Percentiles rank a stretch among this genome's conserved stretches.
Evolutionary conservation across 2,329 filamentous ascomycete species (phyloP).

Genomic region (Ascochyta pisi): DNA sequence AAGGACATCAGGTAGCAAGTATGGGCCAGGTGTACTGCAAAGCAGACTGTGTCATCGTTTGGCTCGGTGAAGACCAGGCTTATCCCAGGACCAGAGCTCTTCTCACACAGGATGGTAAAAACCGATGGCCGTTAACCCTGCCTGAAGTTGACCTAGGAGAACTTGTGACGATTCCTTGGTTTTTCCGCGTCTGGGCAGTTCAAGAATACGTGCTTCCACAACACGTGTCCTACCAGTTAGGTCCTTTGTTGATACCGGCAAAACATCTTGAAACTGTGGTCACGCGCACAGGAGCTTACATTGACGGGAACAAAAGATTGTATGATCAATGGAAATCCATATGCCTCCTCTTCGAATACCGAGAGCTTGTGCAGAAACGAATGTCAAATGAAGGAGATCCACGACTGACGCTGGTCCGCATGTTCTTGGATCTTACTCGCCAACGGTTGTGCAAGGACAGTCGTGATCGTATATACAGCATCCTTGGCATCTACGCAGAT

Average conservation of each 20-base stretch:
- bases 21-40: conserved; percentile 19
- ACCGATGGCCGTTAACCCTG: conserved; percentile 14
- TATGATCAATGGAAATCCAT: conserved; percentile 15
- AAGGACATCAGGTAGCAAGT: conserved; percentile 14
- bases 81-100: conserved; percentile 13
- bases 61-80: conserved; percentile 16
- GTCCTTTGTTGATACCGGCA: conserved; percentile 1
- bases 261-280: conserved; percentile 9
- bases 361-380: conserved; percentile 8
- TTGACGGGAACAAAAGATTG: conserved; percentile 3
- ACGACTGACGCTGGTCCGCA: conserved; percentile 5
- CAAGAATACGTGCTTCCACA: conserved; percentile 11
- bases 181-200: conserved; percentile 13
- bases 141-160: conserved; percentile 13
- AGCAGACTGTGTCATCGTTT: conserved; percentile 18
- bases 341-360: conserved; percentile 8
- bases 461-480: conserved; percentile 15
- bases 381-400: not conserved
- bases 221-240: conserved; percentile 3
- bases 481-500: conserved; percentile 7
- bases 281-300: conserved; percentile 6
- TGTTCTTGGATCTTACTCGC: conserved; percentile 12
- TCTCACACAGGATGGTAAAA: conserved; percentile 10
- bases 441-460: conserved; percentile 11
- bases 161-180: conserved; percentile 7